These are phyloP conservation scores for Aquilaria malaccensis DNA, from an alignment of 345 rosid genomes.

Conservation along the genomic window DNA sequence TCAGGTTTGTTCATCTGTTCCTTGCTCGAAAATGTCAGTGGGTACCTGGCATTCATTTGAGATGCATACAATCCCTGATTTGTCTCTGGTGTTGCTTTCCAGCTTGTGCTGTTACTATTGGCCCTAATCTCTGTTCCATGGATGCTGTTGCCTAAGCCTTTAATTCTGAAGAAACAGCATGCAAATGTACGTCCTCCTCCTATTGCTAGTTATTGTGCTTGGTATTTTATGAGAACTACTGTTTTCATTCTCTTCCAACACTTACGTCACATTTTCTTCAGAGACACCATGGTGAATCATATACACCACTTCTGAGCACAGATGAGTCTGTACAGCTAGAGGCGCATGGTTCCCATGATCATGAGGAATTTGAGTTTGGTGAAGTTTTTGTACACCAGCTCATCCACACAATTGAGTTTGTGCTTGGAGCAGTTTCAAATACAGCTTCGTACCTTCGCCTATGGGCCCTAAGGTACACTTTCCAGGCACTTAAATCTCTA, in stretches of 20 bases:
- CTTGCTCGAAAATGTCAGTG: too few species aligned
- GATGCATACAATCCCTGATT: neutral
- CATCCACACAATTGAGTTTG: slow-evolving; percentile 96
- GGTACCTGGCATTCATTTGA: neutral
- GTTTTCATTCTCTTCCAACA: neutral
- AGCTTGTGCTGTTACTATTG: slow-evolving; percentile 67
- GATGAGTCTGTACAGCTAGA: slow-evolving; percentile 76
- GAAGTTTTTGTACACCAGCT: slow-evolving; percentile 95
- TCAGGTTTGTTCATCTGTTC: slow-evolving; percentile 46
- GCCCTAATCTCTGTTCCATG: slow-evolving; percentile 92
- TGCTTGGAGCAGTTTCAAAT: slow-evolving; percentile 97
- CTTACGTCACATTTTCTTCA: slow-evolving; percentile 20
- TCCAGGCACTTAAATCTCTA: too few species aligned
- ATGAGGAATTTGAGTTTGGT: slow-evolving; percentile 91
- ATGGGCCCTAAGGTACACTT: slow-evolving; percentile 85
- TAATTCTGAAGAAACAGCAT: slow-evolving; percentile 83
- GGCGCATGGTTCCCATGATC: slow-evolving; percentile 53
- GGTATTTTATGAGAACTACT: neutral
- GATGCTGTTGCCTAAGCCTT: slow-evolving; percentile 96
- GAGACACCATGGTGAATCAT: slow-evolving; percentile 87
- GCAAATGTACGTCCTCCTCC: slow-evolving; percentile 37
- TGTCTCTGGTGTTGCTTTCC: slow-evolving; percentile 15
- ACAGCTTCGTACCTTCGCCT: slow-evolving; percentile 95
- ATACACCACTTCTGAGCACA: slow-evolving; percentile 44
- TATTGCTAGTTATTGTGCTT: neutral